Conservation (phyloP, 2,329 filamentous ascomycete genomes). For the Tolypocladium inflatum region DNA sequence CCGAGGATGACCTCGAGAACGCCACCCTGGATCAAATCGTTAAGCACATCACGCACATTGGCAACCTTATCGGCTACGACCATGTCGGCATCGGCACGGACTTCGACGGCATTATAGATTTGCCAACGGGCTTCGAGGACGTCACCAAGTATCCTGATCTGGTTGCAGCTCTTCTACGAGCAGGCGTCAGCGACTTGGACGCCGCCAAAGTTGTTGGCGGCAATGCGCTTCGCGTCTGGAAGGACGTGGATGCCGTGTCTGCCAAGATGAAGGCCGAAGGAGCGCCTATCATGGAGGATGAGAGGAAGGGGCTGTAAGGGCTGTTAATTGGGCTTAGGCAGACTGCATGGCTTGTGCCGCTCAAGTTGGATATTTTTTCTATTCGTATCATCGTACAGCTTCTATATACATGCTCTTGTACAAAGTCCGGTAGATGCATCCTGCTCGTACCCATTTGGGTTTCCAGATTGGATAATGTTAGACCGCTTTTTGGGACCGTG, state of each 20-base stretch:
- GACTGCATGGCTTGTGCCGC: not conserved
- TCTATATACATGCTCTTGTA: slow-evolving; percentile 21
- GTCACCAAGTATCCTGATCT: slow-evolving; percentile 75
- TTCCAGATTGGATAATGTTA: not conserved
- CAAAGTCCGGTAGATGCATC: slow-evolving; percentile 5
- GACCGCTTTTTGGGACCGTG: not conserved
- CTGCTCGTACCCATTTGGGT: not conserved
- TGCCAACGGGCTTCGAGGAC: slow-evolving; percentile 71
- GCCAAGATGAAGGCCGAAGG: slow-evolving; percentile 51
- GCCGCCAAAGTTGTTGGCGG: slow-evolving; percentile 66
- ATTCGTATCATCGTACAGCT: slow-evolving; percentile 16
- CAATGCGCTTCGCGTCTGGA: slow-evolving; percentile 80
- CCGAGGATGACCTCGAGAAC: slow-evolving; percentile 56
- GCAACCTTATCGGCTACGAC: slow-evolving; percentile 72
- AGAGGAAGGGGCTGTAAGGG: slow-evolving; percentile 12
- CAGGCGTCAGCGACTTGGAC: slow-evolving; percentile 66
- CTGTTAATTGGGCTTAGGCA: not conserved
- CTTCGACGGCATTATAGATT: slow-evolving; percentile 66
- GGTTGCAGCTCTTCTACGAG: slow-evolving; percentile 62
- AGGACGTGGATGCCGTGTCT: slow-evolving; percentile 64
- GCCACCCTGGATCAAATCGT: slow-evolving; percentile 70
- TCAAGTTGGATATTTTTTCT: slow-evolving; percentile 2
- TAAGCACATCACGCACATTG: slow-evolving; percentile 75
- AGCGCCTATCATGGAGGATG: slow-evolving; percentile 43
- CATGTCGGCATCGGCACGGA: slow-evolving; percentile 85